Base-by-base conservation (phyloP, 2,329 filamentous ascomycete species). In the Hypoxylon sp. region DNA sequence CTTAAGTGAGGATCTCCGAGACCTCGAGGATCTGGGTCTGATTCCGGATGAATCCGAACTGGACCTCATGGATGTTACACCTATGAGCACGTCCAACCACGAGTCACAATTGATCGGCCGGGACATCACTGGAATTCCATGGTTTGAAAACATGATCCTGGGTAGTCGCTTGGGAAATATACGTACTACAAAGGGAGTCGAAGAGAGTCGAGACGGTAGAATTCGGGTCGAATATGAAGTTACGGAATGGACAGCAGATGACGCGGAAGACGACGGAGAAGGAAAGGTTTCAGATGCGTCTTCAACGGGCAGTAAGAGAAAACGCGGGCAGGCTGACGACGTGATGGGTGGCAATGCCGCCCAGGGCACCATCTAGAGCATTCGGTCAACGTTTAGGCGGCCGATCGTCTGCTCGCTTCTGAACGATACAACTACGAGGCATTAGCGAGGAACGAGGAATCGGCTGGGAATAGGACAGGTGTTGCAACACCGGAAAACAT, bases 141-240 rank as follows among this genome's bases (percentile, higher is more conserved):
- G 94, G 93, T 95, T 97, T 73, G 93, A 97, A 74, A 88, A 89
- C 70, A 86, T 97, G 84, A 87, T 97, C 2, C 88, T 92, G 75
- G 91, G 93, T 60, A 95, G 92, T 72, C 85, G 85, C 42, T 81
- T 97, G 46, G 92, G 92, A 1, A 89, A 86, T 56, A 84, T 92
- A 79, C 89, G 89, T 77, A 88, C 88, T 72, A 86, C 89, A 14
- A 86, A 86, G 64, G 86, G 89, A 27, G 81, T 85, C 35, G 80
- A 80, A 51, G 76, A 78, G 56, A 90, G 87, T 56, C 81, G 82
- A n/a, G 89, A 93, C 77, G 91, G 91, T 14, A 85, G 83, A 30
- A 87, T 90, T 40, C 88, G 84, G 49, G 86, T 96, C 10, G 91
- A 96, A 76, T 97, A 93, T 92, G 94, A 97, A 80, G 86, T 97